Evolutionary conservation across 352 stramenopile genomes (phyloP).

Genomic region (Aphanomyces astaci): DNA sequence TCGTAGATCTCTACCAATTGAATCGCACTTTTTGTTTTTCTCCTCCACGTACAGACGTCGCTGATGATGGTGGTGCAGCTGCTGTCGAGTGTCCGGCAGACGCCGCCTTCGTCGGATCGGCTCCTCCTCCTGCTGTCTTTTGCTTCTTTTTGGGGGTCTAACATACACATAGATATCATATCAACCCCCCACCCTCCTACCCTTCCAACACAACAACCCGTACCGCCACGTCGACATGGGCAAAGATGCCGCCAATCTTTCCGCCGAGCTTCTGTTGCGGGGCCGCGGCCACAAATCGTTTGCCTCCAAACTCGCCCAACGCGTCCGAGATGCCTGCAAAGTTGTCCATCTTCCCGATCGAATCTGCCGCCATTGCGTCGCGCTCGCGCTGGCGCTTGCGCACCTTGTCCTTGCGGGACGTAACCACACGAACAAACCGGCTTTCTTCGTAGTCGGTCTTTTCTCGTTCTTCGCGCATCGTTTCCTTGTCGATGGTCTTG

Average conservation of each 20-base stretch:
- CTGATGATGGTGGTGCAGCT: not conserved
- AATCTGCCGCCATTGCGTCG: conserved; percentile 58
- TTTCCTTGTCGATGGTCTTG: conserved; percentile 63
- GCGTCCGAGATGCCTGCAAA: conserved; percentile 77
- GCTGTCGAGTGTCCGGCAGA: not conserved
- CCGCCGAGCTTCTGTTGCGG: conserved; percentile 49
- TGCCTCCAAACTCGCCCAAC: conserved; percentile 34
- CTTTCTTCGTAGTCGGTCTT: conserved; percentile 82
- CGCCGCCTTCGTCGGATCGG: not conserved
- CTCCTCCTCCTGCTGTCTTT: not conserved
- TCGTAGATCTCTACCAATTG: not conserved
- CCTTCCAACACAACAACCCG: not conserved
- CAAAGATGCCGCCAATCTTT: conserved; percentile 78
- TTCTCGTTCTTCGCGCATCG: conserved; percentile 69
- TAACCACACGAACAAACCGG: conserved; percentile 79
- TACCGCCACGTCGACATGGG: conserved; percentile 43
- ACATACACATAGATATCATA: no score
- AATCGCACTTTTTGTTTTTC: conserved; percentile 9
- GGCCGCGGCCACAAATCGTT: conserved; percentile 50
- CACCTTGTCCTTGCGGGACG: conserved; percentile 82
- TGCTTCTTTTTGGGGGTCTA: not conserved
- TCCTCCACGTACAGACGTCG: not conserved
- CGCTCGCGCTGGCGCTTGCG: conserved; percentile 77
- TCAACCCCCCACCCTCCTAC: no score
- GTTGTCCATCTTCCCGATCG: conserved; percentile 81